These are phyloP conservation scores for Trametes cingulata DNA, from an alignment of 768 basidiomycete genomes.

Conservation along the genomic window DNA sequence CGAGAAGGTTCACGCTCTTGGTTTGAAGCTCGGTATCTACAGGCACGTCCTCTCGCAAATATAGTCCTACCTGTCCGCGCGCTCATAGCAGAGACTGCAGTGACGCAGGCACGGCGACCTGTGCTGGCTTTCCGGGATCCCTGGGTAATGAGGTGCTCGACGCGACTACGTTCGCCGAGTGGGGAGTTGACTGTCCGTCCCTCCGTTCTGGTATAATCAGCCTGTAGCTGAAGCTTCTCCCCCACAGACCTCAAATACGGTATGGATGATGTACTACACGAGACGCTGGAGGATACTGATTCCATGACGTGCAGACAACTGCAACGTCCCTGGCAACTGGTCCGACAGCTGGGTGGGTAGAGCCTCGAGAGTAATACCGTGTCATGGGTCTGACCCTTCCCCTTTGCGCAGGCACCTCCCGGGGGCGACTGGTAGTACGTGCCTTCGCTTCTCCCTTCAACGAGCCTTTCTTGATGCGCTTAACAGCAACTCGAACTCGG, in stretches of 20 bases:
- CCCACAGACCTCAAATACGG: constrained; percentile 52
- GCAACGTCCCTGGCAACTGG: constrained; percentile 55
- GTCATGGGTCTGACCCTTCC: background rate
- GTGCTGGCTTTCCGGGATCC: constrained; percentile 58
- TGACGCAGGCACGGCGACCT: constrained; percentile 54
- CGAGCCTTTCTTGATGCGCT: background rate
- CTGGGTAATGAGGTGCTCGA: constrained; percentile 50
- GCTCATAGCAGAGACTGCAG: constrained; percentile 34
- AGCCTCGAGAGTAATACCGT: background rate
- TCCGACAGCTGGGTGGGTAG: constrained; percentile 41
- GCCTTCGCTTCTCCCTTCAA: background rate
- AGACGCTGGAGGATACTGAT: background rate
- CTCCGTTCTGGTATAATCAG: background rate
- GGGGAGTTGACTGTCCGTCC: constrained; percentile 53
- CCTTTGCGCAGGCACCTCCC: constrained; percentile 34
- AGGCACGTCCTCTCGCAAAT: constrained; percentile 32
- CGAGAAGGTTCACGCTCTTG: constrained; percentile 45
- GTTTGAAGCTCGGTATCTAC: constrained; percentile 54
- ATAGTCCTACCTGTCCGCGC: no score
- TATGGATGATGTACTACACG: constrained; percentile 21
- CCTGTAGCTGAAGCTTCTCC: background rate
- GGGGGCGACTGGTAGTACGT: constrained; percentile 52
- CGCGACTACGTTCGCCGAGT: constrained; percentile 51
- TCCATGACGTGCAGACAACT: constrained; percentile 45
- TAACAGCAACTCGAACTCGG: constrained; percentile 55